Evolutionary conservation across 2,329 filamentous ascomycete species (phyloP).

Genomic region (Chrysoporthe deuterocubensis): DNA sequence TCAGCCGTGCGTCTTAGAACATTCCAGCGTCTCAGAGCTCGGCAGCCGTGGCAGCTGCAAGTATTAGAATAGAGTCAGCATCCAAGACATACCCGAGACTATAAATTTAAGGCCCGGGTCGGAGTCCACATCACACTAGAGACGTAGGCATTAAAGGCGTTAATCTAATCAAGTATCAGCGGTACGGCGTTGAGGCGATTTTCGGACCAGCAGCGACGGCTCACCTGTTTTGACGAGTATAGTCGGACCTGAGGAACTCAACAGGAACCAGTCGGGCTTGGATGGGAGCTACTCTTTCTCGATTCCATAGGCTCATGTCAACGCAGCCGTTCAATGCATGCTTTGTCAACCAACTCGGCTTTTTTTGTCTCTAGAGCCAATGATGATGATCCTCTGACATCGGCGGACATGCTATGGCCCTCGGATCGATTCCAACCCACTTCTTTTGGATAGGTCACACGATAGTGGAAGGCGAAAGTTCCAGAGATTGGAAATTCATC

Average conservation of each 20-base stretch:
- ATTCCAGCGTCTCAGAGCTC: no score
- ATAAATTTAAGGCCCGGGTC: no score
- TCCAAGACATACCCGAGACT: no score
- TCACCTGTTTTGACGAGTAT: constrained; percentile 50
- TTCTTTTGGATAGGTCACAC: neutral
- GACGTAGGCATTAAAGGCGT: constrained; percentile 48
- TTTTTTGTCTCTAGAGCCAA: no score
- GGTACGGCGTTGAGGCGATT: constrained; percentile 10
- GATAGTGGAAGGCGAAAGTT: neutral
- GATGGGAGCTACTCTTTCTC: constrained; percentile 50
- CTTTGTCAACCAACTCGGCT: no score
- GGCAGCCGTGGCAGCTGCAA: no score
- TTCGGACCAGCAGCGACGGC: neutral
- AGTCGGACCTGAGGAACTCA: constrained; percentile 46
- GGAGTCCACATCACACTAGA: no score
- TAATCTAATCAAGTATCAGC: constrained; percentile 47
- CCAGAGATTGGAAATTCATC: neutral
- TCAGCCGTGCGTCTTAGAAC: no score
- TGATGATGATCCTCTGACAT: no score
- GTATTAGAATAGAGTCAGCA: no score
- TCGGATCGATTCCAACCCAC: no score
- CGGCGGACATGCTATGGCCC: no score
- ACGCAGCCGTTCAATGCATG: constrained; percentile 38
- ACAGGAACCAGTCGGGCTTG: constrained; percentile 55
- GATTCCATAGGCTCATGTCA: constrained; percentile 48